phyloP scores from a whole-genome alignment of 805 yeast species.

The Saccharomyces kudriavzevii region DNA sequence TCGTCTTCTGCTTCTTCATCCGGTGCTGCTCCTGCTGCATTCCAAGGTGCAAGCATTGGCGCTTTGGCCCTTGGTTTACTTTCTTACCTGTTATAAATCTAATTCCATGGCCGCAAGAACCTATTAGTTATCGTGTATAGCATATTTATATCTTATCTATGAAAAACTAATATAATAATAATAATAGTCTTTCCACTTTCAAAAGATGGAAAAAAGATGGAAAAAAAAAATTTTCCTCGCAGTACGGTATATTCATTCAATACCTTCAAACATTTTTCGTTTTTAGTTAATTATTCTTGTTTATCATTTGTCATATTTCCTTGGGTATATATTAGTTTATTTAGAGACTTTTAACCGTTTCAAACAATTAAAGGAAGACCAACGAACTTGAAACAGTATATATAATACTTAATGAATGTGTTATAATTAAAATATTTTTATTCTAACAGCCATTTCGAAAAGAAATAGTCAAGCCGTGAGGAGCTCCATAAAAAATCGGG shows the following conservation, averaged over 20 bases:
- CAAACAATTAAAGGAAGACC: background rate
- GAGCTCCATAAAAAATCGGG: background rate
- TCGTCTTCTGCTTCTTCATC: constrained; percentile 1
- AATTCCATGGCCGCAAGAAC: background rate
- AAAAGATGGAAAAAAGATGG: no score
- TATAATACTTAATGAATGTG: background rate
- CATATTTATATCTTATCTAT: background rate
- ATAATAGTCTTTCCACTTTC: no score
- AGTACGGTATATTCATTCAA: no score
- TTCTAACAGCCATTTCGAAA: background rate
- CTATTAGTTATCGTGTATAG: background rate
- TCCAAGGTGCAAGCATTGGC: constrained; percentile 1
- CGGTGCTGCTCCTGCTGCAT: constrained; percentile 1
- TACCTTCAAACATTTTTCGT: no score
- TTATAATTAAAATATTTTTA: no score
- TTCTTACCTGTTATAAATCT: background rate
- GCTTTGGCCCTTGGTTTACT: background rate
- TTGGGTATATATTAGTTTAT: background rate
- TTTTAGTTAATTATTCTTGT: no score
- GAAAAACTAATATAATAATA: background rate
- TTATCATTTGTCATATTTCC: no score
- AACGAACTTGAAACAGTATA: background rate
- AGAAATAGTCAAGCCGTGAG: background rate
- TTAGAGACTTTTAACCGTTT: background rate
- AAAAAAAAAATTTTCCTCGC: no score